phyloP scores from a whole-genome alignment of 208 protist genomes.

The Angomonas ambiguus region DNA sequence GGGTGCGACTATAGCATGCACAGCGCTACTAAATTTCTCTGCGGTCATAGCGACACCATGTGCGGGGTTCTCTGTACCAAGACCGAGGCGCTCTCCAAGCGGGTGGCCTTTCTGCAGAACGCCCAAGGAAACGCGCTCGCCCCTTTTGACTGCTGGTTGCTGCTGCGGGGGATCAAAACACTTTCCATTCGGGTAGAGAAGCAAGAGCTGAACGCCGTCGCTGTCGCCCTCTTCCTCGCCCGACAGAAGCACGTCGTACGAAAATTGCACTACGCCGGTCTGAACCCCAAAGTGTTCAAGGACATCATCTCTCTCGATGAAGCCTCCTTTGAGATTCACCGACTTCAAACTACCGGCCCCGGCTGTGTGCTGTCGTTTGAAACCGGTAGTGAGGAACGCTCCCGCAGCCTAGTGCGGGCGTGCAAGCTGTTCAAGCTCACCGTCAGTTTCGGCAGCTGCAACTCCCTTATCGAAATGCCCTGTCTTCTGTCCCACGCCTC shows the following conservation, averaged over 20 bases:
- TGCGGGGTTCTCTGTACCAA: slow-evolving; percentile 78
- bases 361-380: slow-evolving; percentile 74
- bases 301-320: slow-evolving; percentile 51
- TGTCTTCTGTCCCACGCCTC: slow-evolving; percentile 93
- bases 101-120: slow-evolving; percentile 92
- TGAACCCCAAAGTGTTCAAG: slow-evolving; percentile 74
- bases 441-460: slow-evolving; percentile 93
- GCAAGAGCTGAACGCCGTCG: slow-evolving; percentile 88
- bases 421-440: slow-evolving; percentile 90
- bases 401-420: slow-evolving; percentile 74
- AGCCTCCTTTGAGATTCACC: slow-evolving; percentile 76
- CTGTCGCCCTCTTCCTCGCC: slow-evolving; percentile 69
- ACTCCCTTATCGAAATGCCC: slow-evolving; percentile 91
- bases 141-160: slow-evolving; percentile 95
- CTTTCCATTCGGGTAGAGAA: slow-evolving; percentile 90
- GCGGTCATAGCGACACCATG: slow-evolving; percentile 94
- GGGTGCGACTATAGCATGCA: slow-evolving; percentile 95
- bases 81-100: slow-evolving; percentile 49
- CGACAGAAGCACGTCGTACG: slow-evolving; percentile 66
- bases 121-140: slow-evolving; percentile 83
- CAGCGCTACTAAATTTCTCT: slow-evolving; percentile 95
- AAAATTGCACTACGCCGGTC: slow-evolving; percentile 87
- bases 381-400: slow-evolving; percentile 50
- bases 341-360: slow-evolving; percentile 46
- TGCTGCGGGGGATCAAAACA: slow-evolving; percentile 94